A percentile compares a stretch with the other conserved stretches of the same genome.
Evolutionary conservation across 805 yeast genomes (phyloP).

Genomic region (Maudiozyma barnettii): DNA sequence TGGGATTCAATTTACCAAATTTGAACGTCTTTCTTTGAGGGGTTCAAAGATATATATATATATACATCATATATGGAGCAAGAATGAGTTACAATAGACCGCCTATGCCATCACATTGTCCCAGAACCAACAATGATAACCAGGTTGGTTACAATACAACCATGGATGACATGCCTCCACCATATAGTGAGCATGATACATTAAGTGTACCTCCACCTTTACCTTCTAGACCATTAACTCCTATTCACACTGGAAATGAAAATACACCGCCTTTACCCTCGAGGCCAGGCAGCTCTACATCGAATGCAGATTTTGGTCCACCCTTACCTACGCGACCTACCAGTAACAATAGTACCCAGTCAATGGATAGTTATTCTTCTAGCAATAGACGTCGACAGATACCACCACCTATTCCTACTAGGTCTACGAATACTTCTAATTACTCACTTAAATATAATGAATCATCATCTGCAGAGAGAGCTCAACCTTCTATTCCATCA

Average conservation of each 20-base stretch:
- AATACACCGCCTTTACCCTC: not conserved
- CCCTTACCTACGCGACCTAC: not conserved
- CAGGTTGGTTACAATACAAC: not conserved
- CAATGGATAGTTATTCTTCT: not conserved
- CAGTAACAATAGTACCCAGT: not conserved
- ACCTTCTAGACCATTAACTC: not conserved
- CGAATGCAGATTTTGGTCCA: not conserved
- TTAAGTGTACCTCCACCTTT: not conserved
- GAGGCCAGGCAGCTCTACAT: not conserved
- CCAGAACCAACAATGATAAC: not conserved
- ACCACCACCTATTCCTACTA: not conserved
- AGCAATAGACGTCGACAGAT: not conserved
- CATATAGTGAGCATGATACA: conserved; percentile 9
- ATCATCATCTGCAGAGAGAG: not conserved
- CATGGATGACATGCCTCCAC: conserved; percentile 7
- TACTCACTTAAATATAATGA: not conserved
- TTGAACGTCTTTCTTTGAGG: too few relatives aligned
- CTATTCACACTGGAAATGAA: not conserved
- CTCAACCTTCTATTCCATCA: conserved; percentile 3
- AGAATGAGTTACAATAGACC: conserved; percentile 1
- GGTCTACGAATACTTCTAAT: conserved; percentile 6
- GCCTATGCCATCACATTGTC: not conserved
- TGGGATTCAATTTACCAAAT: too few relatives aligned
- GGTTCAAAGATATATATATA: not conserved
- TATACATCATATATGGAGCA: not conserved